Evolutionary conservation across 1,284 basidiomycete species (phyloP), one percentile per base, ranked within the genome.

Genomic region (Volvariella surrecta): DNA sequence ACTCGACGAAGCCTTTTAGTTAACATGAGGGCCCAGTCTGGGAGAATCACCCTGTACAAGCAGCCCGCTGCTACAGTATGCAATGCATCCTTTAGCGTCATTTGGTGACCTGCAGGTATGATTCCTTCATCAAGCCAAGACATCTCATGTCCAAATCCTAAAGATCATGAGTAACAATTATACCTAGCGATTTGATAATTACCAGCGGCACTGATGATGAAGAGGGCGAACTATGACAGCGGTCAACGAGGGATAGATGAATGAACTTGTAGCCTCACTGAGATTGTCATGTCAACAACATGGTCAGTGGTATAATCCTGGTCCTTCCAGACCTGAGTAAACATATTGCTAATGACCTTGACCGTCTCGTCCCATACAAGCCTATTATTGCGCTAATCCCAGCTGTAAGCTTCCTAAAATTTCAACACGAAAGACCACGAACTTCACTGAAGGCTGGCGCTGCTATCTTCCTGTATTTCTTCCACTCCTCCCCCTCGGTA

Each of bases 401-500:
- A 28, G 6, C 6, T 6, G 47, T 16, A 39, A 17, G 1, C 10
- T 20, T 16, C n/a, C 19, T 10, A 28, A 3, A 32, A 6, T 11
- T 8, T 15, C 30, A 34, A 13, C 9, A 21, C 22, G 40, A 7
- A 4, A 11, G n/a, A 6, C 10, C 9, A 50, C 56, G 20, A 39
- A 63, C 64, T 40, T 66, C 64, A 22, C 62, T 63, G 42, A 67
- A 68, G 1, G 66, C 64, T 20, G 66, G 65, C 2, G 64, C 65
- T 16, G 61, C 56, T 21, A 62, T 70, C 56, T 73, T 75, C 32
- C 77, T 60, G 49, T 76, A 75, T 38, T 68, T 68, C 51, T 77
- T 76, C 76, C 76, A 79, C 50, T 75, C 66, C n/a, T 76, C 71
- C 15, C 69, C 70, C 52, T 79, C 77, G 0, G 74, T 72, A 1